A percentile compares a stretch with the other conserved stretches of the same genome.
Conservation (phyloP, 805 yeast species). For the Nakazawaea wyomingensis region DNA sequence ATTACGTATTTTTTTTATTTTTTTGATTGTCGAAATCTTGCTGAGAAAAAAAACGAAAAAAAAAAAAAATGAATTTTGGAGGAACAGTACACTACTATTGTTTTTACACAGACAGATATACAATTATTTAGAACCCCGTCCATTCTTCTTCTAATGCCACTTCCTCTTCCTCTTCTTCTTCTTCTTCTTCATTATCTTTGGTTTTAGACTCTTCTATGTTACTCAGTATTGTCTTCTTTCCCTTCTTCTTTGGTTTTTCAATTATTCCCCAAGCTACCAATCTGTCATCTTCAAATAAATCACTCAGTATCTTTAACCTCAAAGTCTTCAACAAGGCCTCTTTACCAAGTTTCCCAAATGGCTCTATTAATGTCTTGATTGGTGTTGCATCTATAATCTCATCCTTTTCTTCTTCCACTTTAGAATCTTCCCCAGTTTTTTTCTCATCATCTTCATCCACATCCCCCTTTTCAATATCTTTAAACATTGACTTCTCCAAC, state of each 20-base stretch:
- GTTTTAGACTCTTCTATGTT: slow-evolving; percentile 12
- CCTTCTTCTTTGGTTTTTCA: slow-evolving; percentile 19
- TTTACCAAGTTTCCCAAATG: slow-evolving; percentile 49
- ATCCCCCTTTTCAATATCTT: slow-evolving; percentile 39
- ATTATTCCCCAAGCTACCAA: slow-evolving; percentile 59
- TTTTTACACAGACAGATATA: too few species aligned
- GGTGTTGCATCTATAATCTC: slow-evolving; percentile 44
- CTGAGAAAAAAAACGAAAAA: neutral
- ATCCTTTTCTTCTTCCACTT: slow-evolving; percentile 24
- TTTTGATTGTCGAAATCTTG: too few species aligned
- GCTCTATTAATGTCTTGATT: slow-evolving; percentile 46
- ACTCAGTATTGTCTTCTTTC: too few species aligned
- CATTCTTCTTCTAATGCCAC: slow-evolving; percentile 26
- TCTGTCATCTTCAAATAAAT: slow-evolving; percentile 61
- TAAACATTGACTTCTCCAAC: slow-evolving; percentile 60
- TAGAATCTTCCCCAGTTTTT: neutral
- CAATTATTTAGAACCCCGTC: slow-evolving; percentile 27
- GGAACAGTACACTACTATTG: too few species aligned
- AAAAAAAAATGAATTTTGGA: too few species aligned
- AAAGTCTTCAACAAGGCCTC: slow-evolving; percentile 55
- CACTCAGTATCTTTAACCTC: slow-evolving; percentile 58
- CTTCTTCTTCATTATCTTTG: slow-evolving; percentile 15
- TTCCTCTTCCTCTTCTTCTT: slow-evolving; percentile 24
- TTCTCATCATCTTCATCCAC: slow-evolving; percentile 30
- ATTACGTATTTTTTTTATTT: too few species aligned